A percentile compares a stretch with the other conserved stretches of the same genome.
These are phyloP conservation scores for Scedosporium apiospermum DNA, from an alignment of 2,329 filamentous ascomycete species.

Conservation along the genomic window DNA sequence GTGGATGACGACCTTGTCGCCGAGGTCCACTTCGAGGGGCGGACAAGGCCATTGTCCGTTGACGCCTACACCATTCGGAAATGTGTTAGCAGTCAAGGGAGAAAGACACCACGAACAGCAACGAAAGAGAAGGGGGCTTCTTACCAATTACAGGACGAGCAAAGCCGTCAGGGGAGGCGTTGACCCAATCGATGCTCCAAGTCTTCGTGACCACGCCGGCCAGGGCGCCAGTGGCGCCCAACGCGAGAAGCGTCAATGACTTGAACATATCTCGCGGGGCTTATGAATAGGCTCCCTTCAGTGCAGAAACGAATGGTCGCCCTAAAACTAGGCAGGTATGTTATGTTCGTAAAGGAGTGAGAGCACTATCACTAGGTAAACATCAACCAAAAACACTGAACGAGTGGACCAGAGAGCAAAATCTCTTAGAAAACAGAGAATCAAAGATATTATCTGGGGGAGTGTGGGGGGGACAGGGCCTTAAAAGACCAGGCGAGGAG, in stretches of 20 bases:
- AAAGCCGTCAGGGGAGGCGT: conserved; percentile 9
- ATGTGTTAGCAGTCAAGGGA: conserved; percentile 5
- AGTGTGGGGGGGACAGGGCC: background rate
- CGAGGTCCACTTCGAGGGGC: conserved; percentile 37
- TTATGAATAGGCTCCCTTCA: background rate
- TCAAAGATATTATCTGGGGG: too few species aligned
- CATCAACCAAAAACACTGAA: too few species aligned
- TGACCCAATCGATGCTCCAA: conserved; percentile 11
- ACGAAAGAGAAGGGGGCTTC: conserved; percentile 51
- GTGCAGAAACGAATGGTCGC: background rate
- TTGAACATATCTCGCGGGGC: background rate
- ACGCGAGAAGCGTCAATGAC: background rate
- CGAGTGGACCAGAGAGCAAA: too few species aligned
- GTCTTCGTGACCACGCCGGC: conserved; percentile 7
- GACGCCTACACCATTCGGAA: conserved; percentile 30
- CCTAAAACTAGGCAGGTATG: too few species aligned
- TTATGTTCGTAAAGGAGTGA: too few species aligned
- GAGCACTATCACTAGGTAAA: too few species aligned
- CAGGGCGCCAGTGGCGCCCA: conserved; percentile 1
- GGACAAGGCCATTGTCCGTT: conserved; percentile 56
- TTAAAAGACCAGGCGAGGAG: background rate
- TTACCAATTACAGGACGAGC: conserved; percentile 11
- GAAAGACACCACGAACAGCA: background rate
- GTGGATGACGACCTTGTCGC: conserved; percentile 40
- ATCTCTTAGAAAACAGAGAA: too few species aligned